These are phyloP conservation scores for Gardenia jasminoides DNA, from an alignment of 257 asterid genomes.

Conservation along the genomic window DNA sequence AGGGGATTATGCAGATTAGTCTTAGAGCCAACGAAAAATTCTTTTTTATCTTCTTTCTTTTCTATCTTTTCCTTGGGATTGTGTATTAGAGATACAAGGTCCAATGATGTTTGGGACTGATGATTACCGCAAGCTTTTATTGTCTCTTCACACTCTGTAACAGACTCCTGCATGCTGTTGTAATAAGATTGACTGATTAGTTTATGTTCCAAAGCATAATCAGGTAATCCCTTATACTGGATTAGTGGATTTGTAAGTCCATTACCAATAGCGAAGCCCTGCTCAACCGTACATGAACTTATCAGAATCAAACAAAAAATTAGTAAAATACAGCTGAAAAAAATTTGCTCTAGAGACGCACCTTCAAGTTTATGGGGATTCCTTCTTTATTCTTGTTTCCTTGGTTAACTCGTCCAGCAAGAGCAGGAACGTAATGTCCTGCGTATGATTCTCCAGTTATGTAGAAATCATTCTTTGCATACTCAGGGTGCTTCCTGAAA, in stretches of 20 bases:
- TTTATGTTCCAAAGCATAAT: slow-evolving; percentile 49
- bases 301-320: background rate
- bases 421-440: slow-evolving; percentile 14
- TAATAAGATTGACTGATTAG: slow-evolving; percentile 41
- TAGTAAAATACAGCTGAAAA: background rate
- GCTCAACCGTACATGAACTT: background rate
- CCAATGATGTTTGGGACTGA: background rate
- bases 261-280: slow-evolving; percentile 72
- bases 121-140: slow-evolving; percentile 45
- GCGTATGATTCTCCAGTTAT: slow-evolving; percentile 17
- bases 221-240: slow-evolving; percentile 49
- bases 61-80: background rate
- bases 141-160: slow-evolving; percentile 37
- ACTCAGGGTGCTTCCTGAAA: background rate
- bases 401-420: slow-evolving; percentile 8
- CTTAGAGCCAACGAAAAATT: background rate
- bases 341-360: background rate
- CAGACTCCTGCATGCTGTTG: slow-evolving; percentile 25
- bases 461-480: slow-evolving; percentile 15
- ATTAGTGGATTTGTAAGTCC: slow-evolving; percentile 60
- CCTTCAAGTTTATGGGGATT: slow-evolving; percentile 12
- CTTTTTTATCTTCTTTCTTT: background rate
- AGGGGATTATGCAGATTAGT: too few relatives aligned
- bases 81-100: background rate
- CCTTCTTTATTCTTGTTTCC: slow-evolving; percentile 17